Percentiles rank a stretch among this genome's conserved stretches.
Conservation (phyloP, 192 early-diverging fungal species). For the Backusella circina region DNA sequence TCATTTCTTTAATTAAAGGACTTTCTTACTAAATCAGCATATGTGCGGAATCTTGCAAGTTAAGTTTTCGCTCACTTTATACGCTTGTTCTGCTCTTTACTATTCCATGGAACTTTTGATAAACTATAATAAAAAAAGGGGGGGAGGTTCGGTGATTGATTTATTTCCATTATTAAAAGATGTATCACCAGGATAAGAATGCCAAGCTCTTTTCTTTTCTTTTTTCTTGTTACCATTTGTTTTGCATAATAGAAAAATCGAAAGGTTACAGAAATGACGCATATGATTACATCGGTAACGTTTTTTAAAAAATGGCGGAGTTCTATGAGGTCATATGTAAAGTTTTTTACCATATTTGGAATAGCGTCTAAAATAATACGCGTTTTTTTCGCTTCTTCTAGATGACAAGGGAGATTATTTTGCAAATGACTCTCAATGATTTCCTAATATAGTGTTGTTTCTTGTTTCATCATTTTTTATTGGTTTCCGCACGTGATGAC, state of each 20-base stretch:
- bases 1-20: no score
- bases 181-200: neutral
- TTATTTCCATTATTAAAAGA: neutral
- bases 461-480: neutral
- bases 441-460: neutral
- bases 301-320: neutral
- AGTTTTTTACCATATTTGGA: constrained; percentile 3
- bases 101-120: neutral
- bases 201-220: neutral
- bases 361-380: neutral
- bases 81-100: neutral
- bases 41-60: no score
- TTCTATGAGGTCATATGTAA: neutral
- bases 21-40: no score
- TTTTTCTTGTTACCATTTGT: neutral
- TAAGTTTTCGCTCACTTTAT: no score
- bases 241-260: constrained; percentile 1
- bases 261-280: neutral
- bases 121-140: no score
- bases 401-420: neutral
- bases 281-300: neutral
- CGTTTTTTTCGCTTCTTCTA: neutral
- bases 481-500: neutral
- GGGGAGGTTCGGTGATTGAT: neutral
- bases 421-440: neutral